Conservation (phyloP, 768 basidiomycete species). For the Mycena metata region DNA sequence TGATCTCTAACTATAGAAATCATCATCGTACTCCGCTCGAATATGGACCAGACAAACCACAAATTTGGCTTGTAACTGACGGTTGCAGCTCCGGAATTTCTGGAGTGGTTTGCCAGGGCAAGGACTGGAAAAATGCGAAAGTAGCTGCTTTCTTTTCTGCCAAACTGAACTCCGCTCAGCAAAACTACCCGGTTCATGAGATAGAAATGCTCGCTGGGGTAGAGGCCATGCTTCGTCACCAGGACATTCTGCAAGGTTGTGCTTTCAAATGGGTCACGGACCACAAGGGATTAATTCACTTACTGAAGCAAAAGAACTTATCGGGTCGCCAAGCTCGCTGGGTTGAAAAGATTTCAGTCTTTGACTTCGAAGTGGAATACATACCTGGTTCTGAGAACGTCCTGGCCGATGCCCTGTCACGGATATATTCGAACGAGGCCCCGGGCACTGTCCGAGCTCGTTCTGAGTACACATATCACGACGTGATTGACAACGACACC, state of each 20-base stretch:
- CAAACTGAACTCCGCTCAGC: not conserved
- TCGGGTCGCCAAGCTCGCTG: constrained; percentile 3
- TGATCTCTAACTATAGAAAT: not conserved
- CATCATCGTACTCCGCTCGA: not conserved
- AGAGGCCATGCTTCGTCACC: not conserved
- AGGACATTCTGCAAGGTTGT: not conserved
- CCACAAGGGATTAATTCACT: not conserved
- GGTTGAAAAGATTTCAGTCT: constrained; percentile 8
- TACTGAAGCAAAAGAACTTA: not conserved
- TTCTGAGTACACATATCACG: constrained; percentile 1
- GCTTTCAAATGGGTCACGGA: not conserved
- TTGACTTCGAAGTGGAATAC: constrained; percentile 3
- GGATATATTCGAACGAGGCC: not conserved
- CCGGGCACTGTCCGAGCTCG: not conserved
- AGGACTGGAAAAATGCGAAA: not conserved
- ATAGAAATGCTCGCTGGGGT: not conserved
- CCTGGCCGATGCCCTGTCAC: not conserved
- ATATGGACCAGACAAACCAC: not conserved
- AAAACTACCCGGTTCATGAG: not conserved
- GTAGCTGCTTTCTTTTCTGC: not conserved
- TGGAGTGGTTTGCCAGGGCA: not conserved
- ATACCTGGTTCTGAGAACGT: constrained; percentile 5
- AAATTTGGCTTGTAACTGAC: constrained; percentile 3
- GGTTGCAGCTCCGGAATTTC: not conserved
- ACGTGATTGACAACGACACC: not conserved